Evolutionary conservation across 257 asterid species (phyloP).

Genomic region (Solanum neorickii): DNA sequence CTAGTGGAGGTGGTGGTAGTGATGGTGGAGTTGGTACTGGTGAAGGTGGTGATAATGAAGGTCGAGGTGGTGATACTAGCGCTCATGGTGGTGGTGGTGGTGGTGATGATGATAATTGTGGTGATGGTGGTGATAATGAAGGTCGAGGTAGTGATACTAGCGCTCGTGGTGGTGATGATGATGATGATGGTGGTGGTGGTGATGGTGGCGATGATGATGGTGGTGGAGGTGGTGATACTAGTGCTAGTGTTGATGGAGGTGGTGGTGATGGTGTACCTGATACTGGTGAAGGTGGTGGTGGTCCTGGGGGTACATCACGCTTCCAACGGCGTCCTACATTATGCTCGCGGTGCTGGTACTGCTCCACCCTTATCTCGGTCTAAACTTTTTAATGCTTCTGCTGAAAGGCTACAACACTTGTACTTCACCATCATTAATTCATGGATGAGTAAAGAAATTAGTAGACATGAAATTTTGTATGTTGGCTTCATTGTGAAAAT

Average conservation of each 20-base stretch:
- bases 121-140: rapidly evolving
- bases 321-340: not conserved
- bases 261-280: not conserved
- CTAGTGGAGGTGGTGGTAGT: not conserved
- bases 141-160: not conserved
- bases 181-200: not conserved
- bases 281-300: not conserved
- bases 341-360: not conserved
- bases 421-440: not conserved
- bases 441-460: not conserved
- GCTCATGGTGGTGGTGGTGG: not conserved
- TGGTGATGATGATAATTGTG: not conserved
- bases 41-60: no score
- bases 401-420: not conserved
- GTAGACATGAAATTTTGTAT: not conserved
- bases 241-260: not conserved
- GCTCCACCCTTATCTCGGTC: not conserved
- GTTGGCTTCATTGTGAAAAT: not conserved
- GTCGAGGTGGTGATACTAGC: not conserved
- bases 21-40: not conserved
- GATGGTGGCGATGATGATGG: not conserved
- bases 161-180: not conserved
- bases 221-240: not conserved
- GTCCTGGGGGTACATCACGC: not conserved
- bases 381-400: not conserved